Evolutionary conservation across 306 rosid species (phyloP), one percentile per base, ranked within the genome.

Genomic region (Prinsepia uniflora): DNA sequence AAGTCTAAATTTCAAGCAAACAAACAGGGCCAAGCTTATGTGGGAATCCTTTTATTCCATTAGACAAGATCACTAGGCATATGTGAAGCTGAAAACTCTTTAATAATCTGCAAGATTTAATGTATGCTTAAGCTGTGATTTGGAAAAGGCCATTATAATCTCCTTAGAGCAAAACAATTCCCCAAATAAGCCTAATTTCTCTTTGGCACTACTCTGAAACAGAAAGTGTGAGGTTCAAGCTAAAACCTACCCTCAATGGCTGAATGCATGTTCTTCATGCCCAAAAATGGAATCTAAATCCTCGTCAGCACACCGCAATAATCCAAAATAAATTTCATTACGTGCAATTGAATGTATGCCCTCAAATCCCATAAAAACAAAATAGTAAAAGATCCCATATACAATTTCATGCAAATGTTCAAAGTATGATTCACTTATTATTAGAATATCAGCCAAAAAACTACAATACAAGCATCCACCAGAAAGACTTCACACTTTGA

Each of bases 341-440:
- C 66, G 17, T 61, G 20, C 17, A 18, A 15, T 61, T 14, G 7
- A 61, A 60, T 20, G 49, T 43, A 63, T 63, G 14, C 9, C 24
- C 11, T 18, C 48, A 63, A 41, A 22, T 19, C 19, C 53, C 40
- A 6, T 13, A 24, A 43, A 14, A 63, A 49, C 22, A 63, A 18
- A 34, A 8, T 15, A 18, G 19, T 62, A 49, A 72, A 48, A 24
- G 77, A 73, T 63, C 14, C 77, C 56, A 30, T 30, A 30, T 30
- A 30, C 36, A 30, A 30, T 40, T n/a, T 60, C 68, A 22, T 12
- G 69, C 36, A 30, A 48, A 5, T 49, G 6, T 57, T 60, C 46
- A 68, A 59, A 15, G 40, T 15, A 6, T 30, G 36, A 30, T 30
- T 30, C 36, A 30, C 36, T 30, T 30, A 30, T 22, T 30, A 30